phyloP scores from a whole-genome alignment of 2,329 filamentous ascomycete genomes.

The Bretziella fagacearum region DNA sequence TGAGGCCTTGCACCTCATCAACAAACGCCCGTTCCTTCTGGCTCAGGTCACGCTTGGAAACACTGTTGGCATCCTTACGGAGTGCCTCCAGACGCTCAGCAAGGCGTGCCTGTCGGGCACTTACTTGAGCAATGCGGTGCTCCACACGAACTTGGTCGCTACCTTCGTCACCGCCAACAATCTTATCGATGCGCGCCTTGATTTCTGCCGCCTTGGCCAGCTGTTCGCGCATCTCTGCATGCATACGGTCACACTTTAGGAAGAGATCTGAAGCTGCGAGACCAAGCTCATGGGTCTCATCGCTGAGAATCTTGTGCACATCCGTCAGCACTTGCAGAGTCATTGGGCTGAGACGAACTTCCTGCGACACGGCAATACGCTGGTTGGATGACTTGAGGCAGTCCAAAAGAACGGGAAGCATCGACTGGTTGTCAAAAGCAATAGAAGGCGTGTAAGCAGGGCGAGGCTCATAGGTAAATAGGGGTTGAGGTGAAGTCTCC shows the following conservation, averaged over 20 bases:
- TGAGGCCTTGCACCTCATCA: constrained; percentile 36
- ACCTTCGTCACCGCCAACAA: constrained; percentile 34
- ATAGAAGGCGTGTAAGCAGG: constrained; percentile 48
- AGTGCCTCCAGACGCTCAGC: constrained; percentile 43
- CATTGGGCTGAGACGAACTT: constrained; percentile 51
- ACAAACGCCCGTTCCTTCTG: constrained; percentile 30
- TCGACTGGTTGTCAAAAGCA: constrained; percentile 39
- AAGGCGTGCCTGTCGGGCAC: constrained; percentile 39
- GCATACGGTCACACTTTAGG: constrained; percentile 49
- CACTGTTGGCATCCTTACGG: constrained; percentile 27
- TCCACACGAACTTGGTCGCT: constrained; percentile 35
- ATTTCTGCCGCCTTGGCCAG: constrained; percentile 49
- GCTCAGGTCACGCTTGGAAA: constrained; percentile 27
- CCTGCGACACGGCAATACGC: constrained; percentile 45
- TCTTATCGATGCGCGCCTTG: constrained; percentile 46
- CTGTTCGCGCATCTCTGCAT: constrained; percentile 50
- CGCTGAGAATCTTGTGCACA: constrained; percentile 52
- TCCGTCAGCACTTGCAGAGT: constrained; percentile 57
- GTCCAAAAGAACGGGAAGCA: constrained; percentile 38
- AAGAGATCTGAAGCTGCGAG: constrained; percentile 58
- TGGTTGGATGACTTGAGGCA: constrained; percentile 41
- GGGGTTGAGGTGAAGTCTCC: constrained; percentile 21
- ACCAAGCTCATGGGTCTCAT: constrained; percentile 52
- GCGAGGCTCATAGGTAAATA: constrained; percentile 44
- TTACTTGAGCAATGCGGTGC: constrained; percentile 35